Conservation (phyloP, 805 yeast genomes). For the Ascoidea rubescens region DNA sequence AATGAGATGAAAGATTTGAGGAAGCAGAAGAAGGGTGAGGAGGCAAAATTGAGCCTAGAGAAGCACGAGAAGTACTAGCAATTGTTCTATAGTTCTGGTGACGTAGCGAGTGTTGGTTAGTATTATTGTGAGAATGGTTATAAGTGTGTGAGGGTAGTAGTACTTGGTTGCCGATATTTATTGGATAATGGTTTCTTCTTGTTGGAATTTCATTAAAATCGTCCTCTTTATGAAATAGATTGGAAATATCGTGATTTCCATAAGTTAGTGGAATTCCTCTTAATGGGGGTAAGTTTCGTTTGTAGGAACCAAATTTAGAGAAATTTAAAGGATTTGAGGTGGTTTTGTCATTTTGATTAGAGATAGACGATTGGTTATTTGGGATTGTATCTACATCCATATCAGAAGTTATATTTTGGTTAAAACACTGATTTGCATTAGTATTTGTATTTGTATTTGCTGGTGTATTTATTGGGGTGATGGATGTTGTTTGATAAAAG, state of each 20-base stretch:
- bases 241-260: not conserved
- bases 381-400: not conserved
- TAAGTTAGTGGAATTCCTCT: not conserved
- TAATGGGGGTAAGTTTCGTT: not conserved
- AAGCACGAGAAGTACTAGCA: too few relatives aligned
- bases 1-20: too few relatives aligned
- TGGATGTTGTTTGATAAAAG: too few relatives aligned
- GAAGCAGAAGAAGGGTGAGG: too few relatives aligned
- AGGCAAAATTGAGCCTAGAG: too few relatives aligned
- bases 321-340: not conserved
- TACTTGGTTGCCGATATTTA: not conserved
- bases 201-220: not conserved
- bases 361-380: too few relatives aligned
- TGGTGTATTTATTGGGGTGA: too few relatives aligned
- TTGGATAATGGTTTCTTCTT: not conserved
- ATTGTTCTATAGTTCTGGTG: too few relatives aligned
- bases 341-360: not conserved
- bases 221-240: not conserved
- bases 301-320: not conserved
- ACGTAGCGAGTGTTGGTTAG: too few relatives aligned
- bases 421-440: too few relatives aligned
- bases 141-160: not conserved
- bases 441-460: too few relatives aligned
- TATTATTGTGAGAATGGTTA: not conserved
- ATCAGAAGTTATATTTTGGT: too few relatives aligned